Evolutionary conservation across 176 grass and related monocot species (phyloP), one percentile per base, ranked within the genome.

Genomic region (Aegilops longissima): DNA sequence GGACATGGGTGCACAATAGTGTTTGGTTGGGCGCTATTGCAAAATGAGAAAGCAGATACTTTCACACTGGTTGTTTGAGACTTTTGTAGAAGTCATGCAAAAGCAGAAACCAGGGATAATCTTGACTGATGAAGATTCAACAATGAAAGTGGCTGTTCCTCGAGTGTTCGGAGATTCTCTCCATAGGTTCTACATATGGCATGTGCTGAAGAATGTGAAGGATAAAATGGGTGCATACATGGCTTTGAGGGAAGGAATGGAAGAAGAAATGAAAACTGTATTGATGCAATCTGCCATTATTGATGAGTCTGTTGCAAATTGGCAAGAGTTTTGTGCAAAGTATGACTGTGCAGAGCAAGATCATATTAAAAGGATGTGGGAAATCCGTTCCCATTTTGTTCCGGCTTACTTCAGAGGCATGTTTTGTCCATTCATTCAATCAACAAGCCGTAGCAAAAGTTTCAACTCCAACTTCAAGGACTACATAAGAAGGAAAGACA

Each of bases 121-220:
- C 11, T 30, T 89, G 29, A 83, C 81, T 21, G 56, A 79, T 71
- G 73, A 89, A 35, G 87, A 79, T 78, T 18, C 33, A 6, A 73
- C 73, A 2, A 79, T 89, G 33, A 61, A 71, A 16, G 49, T 79
- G 23, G 45, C 17, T 5, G 59, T 89, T 72, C 23, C 34, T 8
- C 35, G 42, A 20, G 61, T 89, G 7, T 89, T 85, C n/a, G 74
- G 39, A 9, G 9, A 67, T 34, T 29, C 73, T 51, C 33, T 42
- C 12, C 73, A 89, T 52, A 56, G 63, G 21, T 78, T 69, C 27
- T 81, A 64, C 68, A 78, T 79, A 20, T 89, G 87, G 87, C 81
- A 89, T 84, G 54, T 89, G 8, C 21, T 84, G n/a, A 82, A 54
- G 27, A 51, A 79, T 35, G n/a, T 45, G 42, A 61, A 21, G 20